These are phyloP conservation scores for Coemansia sp. DNA, from an alignment of 192 early-diverging fungal genomes.

Conservation along the genomic window DNA sequence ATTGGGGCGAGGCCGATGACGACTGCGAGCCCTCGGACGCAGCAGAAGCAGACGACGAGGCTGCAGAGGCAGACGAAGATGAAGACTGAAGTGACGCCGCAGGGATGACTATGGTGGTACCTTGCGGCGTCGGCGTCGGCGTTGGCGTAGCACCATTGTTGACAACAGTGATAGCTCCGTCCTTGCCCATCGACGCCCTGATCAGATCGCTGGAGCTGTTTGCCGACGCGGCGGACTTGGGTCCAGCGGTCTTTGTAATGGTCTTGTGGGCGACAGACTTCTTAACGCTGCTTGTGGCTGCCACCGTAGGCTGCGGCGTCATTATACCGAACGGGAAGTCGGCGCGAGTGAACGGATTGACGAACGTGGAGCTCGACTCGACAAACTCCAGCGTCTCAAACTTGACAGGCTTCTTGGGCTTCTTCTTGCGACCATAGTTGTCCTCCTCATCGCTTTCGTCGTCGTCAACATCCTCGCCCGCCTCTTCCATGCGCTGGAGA, in stretches of 20 bases:
- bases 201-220: slow-evolving; percentile 16
- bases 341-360: slow-evolving; percentile 46
- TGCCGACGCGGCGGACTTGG: slow-evolving; percentile 7
- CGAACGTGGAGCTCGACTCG: slow-evolving; percentile 36
- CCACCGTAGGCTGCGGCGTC: slow-evolving; percentile 22
- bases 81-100: slow-evolving; percentile 23
- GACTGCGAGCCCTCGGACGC: background rate
- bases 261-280: slow-evolving; percentile 38
- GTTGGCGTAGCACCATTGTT: slow-evolving; percentile 17
- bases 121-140: slow-evolving; percentile 12
- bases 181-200: slow-evolving; percentile 45
- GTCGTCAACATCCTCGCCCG: slow-evolving; percentile 35
- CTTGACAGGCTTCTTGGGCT: slow-evolving; percentile 30
- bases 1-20: slow-evolving; percentile 7
- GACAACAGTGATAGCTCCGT: slow-evolving; percentile 42
- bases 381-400: slow-evolving; percentile 42
- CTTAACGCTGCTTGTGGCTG: slow-evolving; percentile 6
- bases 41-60: slow-evolving; percentile 6
- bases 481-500: slow-evolving; percentile 38
- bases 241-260: slow-evolving; percentile 28
- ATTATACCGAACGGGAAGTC: slow-evolving; percentile 51
- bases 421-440: slow-evolving; percentile 38
- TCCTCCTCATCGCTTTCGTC: slow-evolving; percentile 34
- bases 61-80: background rate
- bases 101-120: slow-evolving; percentile 41